Evolutionary conservation across 1,284 basidiomycete genomes (phyloP).

Genomic region (Microbotryum intermedium): DNA sequence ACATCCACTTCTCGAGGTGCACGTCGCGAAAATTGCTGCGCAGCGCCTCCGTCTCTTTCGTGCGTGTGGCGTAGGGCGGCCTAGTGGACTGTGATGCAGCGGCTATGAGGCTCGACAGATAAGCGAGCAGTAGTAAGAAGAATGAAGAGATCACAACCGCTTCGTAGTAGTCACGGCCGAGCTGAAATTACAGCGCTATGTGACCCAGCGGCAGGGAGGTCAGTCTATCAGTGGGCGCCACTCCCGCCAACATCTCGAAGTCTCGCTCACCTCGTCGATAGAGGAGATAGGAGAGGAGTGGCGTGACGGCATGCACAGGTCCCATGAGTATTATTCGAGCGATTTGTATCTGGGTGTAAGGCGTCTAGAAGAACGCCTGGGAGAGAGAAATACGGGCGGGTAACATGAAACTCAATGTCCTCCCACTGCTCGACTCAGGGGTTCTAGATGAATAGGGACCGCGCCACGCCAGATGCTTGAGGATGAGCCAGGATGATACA

Average conservation of each 20-base stretch:
- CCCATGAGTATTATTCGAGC: constrained; percentile 68
- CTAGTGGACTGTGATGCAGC: constrained; percentile 34
- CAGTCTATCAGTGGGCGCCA: too few species aligned
- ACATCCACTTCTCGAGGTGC: constrained; percentile 56
- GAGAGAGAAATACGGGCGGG: constrained; percentile 26
- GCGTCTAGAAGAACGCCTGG: constrained; percentile 9
- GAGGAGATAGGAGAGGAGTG: constrained; percentile 60
- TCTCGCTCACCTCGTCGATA: constrained; percentile 33
- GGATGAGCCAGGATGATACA: constrained; percentile 60
- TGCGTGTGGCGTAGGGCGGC: constrained; percentile 8
- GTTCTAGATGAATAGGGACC: constrained; percentile 45
- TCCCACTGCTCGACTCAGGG: not conserved
- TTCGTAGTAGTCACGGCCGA: constrained; percentile 54
- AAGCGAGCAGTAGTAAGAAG: constrained; percentile 65
- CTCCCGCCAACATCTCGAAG: too few species aligned
- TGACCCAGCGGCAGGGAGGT: constrained; percentile 10
- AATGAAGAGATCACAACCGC: constrained; percentile 63
- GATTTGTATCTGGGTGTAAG: constrained; percentile 34
- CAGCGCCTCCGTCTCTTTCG: constrained; percentile 5
- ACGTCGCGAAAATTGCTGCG: constrained; percentile 49
- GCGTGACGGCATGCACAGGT: constrained; percentile 61
- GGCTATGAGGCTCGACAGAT: constrained; percentile 49
- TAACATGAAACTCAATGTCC: constrained; percentile 5
- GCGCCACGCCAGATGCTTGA: constrained; percentile 63
- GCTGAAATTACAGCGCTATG: constrained; percentile 36